phyloP scores from a whole-genome alignment of 2,329 filamentous ascomycete genomes.

The Metarhizium humberi region DNA sequence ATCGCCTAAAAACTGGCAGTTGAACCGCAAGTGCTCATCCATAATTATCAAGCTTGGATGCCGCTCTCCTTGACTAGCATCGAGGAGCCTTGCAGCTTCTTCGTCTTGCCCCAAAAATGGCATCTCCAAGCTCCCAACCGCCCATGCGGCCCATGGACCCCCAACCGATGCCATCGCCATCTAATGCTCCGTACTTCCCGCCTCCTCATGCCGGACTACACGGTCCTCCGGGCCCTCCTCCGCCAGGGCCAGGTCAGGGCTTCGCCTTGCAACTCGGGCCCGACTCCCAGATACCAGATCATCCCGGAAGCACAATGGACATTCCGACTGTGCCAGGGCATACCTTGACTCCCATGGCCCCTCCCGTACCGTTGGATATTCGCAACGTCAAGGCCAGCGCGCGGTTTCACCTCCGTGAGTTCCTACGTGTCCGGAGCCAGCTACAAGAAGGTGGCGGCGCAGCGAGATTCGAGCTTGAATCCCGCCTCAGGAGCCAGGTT shows the following conservation, averaged over 20 bases:
- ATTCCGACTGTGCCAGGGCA: slow-evolving; percentile 11
- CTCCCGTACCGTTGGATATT: slow-evolving; percentile 17
- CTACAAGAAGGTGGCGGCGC: slow-evolving; percentile 17
- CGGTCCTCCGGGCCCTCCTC: neutral
- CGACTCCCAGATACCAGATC: slow-evolving; percentile 14
- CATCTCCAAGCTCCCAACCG: slow-evolving; percentile 8
- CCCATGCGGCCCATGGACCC: slow-evolving; percentile 18
- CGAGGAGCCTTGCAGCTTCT: neutral
- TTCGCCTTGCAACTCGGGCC: slow-evolving; percentile 12
- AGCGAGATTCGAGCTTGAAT: slow-evolving; percentile 28
- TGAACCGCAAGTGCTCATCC: neutral
- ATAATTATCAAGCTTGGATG: neutral
- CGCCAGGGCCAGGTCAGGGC: slow-evolving; percentile 1
- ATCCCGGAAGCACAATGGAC: slow-evolving; percentile 10
- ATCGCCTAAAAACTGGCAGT: neutral
- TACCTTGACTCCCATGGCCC: slow-evolving; percentile 11
- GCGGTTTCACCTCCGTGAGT: slow-evolving; percentile 27
- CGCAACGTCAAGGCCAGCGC: slow-evolving; percentile 21
- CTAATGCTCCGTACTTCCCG: slow-evolving; percentile 8
- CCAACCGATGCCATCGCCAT: slow-evolving; percentile 15
- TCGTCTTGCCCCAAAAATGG: neutral
- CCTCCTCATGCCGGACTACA: slow-evolving; percentile 5
- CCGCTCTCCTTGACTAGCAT: neutral
- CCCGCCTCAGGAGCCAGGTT: slow-evolving; percentile 32
- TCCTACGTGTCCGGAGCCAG: slow-evolving; percentile 22